Evolutionary conservation across 306 rosid genomes (phyloP).

Genomic region (Rosa multiflora): DNA sequence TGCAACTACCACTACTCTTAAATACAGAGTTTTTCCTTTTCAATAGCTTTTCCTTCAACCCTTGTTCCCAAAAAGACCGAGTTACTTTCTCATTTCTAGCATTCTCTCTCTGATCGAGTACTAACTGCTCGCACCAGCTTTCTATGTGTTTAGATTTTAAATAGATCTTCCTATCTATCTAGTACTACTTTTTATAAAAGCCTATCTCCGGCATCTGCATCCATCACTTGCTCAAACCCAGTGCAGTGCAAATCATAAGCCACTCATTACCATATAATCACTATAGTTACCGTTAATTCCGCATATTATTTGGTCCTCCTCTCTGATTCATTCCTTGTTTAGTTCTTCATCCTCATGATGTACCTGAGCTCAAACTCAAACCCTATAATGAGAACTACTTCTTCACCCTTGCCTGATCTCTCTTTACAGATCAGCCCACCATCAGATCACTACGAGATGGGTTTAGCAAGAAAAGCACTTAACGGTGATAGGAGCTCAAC

Average conservation of each 20-base stretch:
- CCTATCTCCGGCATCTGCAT: constrained; percentile 20
- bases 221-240: constrained; percentile 30
- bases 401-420: constrained; percentile 56
- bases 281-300: not conserved
- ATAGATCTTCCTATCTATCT: not conserved
- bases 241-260: constrained; percentile 60
- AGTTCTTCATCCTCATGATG: constrained; percentile 24
- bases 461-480: constrained; percentile 28
- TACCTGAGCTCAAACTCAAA: constrained; percentile 25
- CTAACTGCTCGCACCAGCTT: constrained; percentile 3
- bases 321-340: not conserved
- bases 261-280: constrained; percentile 74
- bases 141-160: not conserved
- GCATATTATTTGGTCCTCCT: not conserved
- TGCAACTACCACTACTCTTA: constrained; percentile 36
- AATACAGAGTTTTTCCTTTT: constrained; percentile 57
- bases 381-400: constrained; percentile 33
- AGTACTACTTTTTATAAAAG: constrained; percentile 26
- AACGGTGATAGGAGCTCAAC: constrained; percentile 49
- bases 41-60: constrained; percentile 56
- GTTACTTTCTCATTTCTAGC: constrained; percentile 35
- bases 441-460: constrained; percentile 19
- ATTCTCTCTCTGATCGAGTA: constrained; percentile 3
- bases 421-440: constrained; percentile 83
- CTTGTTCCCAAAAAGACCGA: constrained; percentile 44